Evolutionary conservation across 768 basidiomycete genomes (phyloP), one percentile per base, ranked within the genome.

Genomic region (Phaeotremella skinneri): DNA sequence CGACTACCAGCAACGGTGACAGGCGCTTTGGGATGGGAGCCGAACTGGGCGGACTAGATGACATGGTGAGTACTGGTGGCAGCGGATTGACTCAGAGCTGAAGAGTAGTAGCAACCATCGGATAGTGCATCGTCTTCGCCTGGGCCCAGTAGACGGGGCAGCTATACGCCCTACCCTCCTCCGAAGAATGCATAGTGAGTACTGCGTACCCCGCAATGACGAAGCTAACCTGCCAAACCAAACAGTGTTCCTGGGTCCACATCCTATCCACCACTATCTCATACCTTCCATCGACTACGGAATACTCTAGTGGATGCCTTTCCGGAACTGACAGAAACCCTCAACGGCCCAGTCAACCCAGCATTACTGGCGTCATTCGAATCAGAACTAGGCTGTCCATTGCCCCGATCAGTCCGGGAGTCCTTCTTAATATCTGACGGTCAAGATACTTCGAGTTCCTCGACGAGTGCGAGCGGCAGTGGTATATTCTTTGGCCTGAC

Each of bases 401-500:
- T 99, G 21, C 96, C 96, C 2, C 81, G 83, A 30, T 85, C 87
- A 31, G 84, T 99, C n/a, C 84, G 91, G 23, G 96, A 99, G 64
- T 90, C 90, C 0, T 94, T 94, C 79, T 81, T 87, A 47, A 81
- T 82, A 57, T 87, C 87, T 56, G 91, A 99, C 70, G 96, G 96
- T 2, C 96, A 99, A 73, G 96, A 98, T 74, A 84, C 89, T 20
- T 77, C 73, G 34, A 63, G 68, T 5, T 61, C 56, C 14, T 61
- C 63, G 2, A 66, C 67, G 25, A 66, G 68, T 27, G 58, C 66
- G 3, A 91, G 89, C 69, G 83, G 89, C 7, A 88, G 90, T 58
- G 96, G 96, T 31, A 81, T 99, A 29, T 91, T 99, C 78, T 97
- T 91, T 70, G 96, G 96, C n/a, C 79, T 99, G 20, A 87, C 86